These are phyloP conservation scores for Graphium sp. DNA, from an alignment of 2,329 filamentous ascomycete genomes.

Conservation along the genomic window DNA sequence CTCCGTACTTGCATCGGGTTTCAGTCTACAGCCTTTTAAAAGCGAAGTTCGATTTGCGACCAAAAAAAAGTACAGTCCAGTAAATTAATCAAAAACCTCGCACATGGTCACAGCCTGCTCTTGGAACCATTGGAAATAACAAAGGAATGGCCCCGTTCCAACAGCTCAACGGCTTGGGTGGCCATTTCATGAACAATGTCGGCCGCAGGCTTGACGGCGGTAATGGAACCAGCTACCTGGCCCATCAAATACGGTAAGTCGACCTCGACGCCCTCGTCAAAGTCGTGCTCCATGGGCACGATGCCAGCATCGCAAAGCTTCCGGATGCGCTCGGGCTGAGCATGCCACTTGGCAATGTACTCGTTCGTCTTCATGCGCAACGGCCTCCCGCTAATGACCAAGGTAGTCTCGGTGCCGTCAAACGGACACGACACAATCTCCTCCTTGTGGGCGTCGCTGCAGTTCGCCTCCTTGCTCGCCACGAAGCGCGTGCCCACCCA, in stretches of 20 bases:
- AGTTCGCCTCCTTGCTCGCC: slow-evolving; percentile 64
- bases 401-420: slow-evolving; percentile 64
- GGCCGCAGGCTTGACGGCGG: slow-evolving; percentile 61
- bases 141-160: slow-evolving; percentile 21
- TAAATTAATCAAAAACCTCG: no score
- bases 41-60: no score
- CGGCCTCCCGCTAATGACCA: slow-evolving; percentile 70
- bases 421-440: slow-evolving; percentile 67
- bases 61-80: no score
- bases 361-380: slow-evolving; percentile 68
- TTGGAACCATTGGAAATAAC: neutral
- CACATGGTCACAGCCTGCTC: slow-evolving; percentile 4
- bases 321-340: slow-evolving; percentile 55
- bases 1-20: no score
- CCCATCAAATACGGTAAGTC: slow-evolving; percentile 89
- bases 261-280: slow-evolving; percentile 67
- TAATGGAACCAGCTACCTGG: slow-evolving; percentile 69
- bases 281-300: slow-evolving; percentile 66
- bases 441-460: slow-evolving; percentile 67
- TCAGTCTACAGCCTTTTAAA: no score
- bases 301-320: slow-evolving; percentile 60
- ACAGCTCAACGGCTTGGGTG: slow-evolving; percentile 49
- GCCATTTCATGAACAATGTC: slow-evolving; percentile 91
- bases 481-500: slow-evolving; percentile 95
- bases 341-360: slow-evolving; percentile 72